A percentile compares a stretch with the other conserved stretches of the same genome.
Conservation (phyloP, 2,329 filamentous ascomycete species). For the Fusarium sp. region DNA sequence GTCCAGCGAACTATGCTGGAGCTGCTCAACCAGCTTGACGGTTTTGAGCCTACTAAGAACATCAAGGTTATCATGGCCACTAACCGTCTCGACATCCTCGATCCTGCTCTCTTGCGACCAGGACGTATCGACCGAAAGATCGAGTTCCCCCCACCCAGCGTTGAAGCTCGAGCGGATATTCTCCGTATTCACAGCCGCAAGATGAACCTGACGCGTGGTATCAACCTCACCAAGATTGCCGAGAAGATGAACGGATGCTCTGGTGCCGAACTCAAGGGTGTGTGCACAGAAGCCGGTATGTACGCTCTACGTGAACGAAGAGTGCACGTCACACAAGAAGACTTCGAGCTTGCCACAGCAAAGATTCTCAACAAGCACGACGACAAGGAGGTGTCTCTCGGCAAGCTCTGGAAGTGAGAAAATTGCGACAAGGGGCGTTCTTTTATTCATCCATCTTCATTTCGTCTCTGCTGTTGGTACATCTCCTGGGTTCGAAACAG, state of each 20-base stretch:
- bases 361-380: conserved; percentile 99
- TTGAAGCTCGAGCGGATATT: conserved; percentile 97
- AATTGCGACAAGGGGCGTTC: conserved; percentile 29
- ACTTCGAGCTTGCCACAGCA: conserved; percentile 97
- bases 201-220: conserved; percentile 98
- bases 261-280: conserved; percentile 96
- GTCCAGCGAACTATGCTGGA: conserved; percentile 99
- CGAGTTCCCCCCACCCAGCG: conserved; percentile 96
- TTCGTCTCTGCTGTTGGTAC: conserved; percentile 42
- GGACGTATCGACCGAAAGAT: conserved; percentile 99
- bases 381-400: conserved; percentile 93
- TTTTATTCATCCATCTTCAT: conserved; percentile 38
- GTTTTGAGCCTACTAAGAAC: conserved; percentile 99
- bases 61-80: conserved; percentile 99
- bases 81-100: conserved; percentile 96
- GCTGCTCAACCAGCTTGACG: conserved; percentile 96
- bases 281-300: conserved; percentile 99
- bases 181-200: conserved; percentile 96
- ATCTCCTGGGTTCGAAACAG: conserved; percentile 34
- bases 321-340: conserved; percentile 98
- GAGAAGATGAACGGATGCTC: conserved; percentile 99
- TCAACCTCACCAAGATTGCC: conserved; percentile 97
- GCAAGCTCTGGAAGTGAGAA: conserved; percentile 75
- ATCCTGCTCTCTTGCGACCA: conserved; percentile 93
- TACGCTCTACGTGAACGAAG: conserved; percentile 94